A percentile compares a stretch with the other conserved stretches of the same genome.
phyloP scores from a whole-genome alignment of 345 rosid species.

The Eucalyptus polybractea region DNA sequence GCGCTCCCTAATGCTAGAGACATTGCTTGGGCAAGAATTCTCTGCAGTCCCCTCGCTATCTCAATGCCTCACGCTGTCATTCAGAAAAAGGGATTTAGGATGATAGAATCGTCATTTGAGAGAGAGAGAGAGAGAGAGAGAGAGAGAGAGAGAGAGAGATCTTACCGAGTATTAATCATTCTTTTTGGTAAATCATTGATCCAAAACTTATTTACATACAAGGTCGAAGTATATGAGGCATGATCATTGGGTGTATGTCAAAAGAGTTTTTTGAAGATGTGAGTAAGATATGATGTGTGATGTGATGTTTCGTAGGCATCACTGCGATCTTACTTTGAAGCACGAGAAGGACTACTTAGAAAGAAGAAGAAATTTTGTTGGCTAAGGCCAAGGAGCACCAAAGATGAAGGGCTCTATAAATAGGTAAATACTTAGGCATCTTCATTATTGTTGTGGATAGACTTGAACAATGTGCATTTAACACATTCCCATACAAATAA shows the following conservation, averaged over 20 bases:
- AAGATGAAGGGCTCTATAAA: background rate
- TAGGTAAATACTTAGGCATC: background rate
- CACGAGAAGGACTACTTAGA: background rate
- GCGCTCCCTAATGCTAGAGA: background rate
- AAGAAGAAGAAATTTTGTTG: background rate
- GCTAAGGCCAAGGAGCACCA: background rate
- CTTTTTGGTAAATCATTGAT: background rate
- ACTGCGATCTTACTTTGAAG: background rate
- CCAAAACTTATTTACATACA: background rate
- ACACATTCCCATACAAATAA: background rate
- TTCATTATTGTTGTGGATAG: background rate
- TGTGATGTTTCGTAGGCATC: no score
- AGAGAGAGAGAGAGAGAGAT: background rate
- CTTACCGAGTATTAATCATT: background rate
- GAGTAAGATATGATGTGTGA: no score
- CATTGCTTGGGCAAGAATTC: background rate
- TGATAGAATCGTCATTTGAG: background rate
- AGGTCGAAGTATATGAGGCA: background rate
- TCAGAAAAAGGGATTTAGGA: background rate
- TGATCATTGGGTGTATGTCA: background rate
- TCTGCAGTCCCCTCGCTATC: background rate
- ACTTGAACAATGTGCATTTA: background rate
- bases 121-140: background rate
- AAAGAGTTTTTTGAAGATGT: no score
- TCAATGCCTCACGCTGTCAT: background rate